Base-by-base conservation (phyloP, 352 stramenopile genomes). In the Pythium grandisporangium region DNA sequence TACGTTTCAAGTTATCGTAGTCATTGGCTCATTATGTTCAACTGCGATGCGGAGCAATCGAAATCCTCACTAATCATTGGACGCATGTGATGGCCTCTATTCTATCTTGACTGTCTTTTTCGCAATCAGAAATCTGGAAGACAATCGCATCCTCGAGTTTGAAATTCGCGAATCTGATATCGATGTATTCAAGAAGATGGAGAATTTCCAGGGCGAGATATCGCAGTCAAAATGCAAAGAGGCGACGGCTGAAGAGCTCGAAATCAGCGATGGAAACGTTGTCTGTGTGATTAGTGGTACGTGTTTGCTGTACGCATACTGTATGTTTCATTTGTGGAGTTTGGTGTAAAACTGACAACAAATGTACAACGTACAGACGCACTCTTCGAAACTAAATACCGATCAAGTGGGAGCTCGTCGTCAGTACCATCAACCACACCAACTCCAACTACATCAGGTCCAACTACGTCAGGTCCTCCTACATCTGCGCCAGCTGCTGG, bases 151-250 rank as follows among this genome's bases (percentile, higher is more conserved):
- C 19, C 2, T 2, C 2, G 13, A 32, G 0, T 49, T 49, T 23
- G 42, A 49, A 12, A 8, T 49, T 5, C 30, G 42, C 12, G 26
- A 51, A 16, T 34, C 45, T 17, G 45, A 51, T n/a, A 30, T 40
- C n/a, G 21, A 10, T 13, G 17, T 39, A 1, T 29, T 51, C 17
- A 42, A 42, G 30, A 32, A 32, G 27, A 32, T 32, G 10, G 14
- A 1, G 27, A 14, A 14, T 14, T 8, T 14, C 10, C 8, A 32
- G 14, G 27, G 27, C 14, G 14, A 8, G 14, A 32, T 32, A 8
- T 8, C 14, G 0, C 27, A 32, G 27, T 14, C 27, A 14, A 14
- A 32, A 14, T 32, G 27, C 14, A 14, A 32, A 14, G 27, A 32
- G 8, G 27, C 10, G 27, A 32, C 10, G 27, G 27, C 27, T 32